Base-by-base conservation (phyloP, 2,329 filamentous ascomycete species). In the Huntiella moniliformis region DNA sequence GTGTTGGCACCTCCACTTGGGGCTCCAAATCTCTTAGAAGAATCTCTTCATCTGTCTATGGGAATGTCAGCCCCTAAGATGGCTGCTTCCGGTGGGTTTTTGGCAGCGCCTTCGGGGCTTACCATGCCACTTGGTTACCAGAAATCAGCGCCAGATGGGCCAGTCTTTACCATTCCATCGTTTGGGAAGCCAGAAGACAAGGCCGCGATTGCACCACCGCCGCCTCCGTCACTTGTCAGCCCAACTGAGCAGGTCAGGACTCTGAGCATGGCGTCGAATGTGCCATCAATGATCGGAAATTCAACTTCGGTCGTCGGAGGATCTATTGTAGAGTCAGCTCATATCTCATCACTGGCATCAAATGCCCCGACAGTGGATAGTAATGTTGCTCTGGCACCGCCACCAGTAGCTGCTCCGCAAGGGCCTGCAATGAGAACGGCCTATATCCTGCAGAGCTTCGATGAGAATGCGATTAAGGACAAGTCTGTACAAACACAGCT, bases 391-490 rank as follows among this genome's bases (percentile, higher is more conserved):
- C 15, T 7, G 5, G n/a, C 16, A 39, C 37, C 12, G n/a, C n/a
- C 15, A 39, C 16, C 16, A 15, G 5, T 17, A 39, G 11, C 40
- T 5, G 8, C 17, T 6, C 16, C 40, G 7, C 8, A 31, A 12
- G 50, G 53, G 42, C 52, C 52, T 51, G 69, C 77, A 40, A 69
- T 73, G 49, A 67, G 71, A 34, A 70, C 70, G 53, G 67, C 71
- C 57, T 72, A 75, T 50, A 68, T 76, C 42, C 66, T 73, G 31
- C 72, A 74, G 45, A 74, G 73, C 51, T 76, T 77, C 54, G 65
- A 76, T 53, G 66, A 72, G 38, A 64, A 67, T 42, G 67, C 67
- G 40, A 64, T 76, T 50, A 67, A 67, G 53, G 71, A 76, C 51
- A 71, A 70, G 54, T 61, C 65, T 38, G 62, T 73, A 4, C 73